Conservation (phyloP, 202 grass and related monocot species). For the Eragrostis tef region DNA sequence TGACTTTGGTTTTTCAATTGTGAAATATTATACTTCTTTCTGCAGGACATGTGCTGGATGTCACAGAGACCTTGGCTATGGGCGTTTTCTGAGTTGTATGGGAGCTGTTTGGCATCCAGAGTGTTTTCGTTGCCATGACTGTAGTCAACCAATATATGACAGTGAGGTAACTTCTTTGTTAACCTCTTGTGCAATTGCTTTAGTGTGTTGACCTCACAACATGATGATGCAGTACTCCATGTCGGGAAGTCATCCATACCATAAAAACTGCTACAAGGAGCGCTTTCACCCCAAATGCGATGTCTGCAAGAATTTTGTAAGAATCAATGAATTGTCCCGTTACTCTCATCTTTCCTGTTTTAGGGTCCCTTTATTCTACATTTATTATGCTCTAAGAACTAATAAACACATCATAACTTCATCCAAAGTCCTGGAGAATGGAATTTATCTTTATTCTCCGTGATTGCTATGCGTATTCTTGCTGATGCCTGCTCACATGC, state of each 20-base stretch:
- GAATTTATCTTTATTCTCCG: background rate
- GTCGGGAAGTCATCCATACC: conserved; percentile 83
- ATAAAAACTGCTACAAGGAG: conserved; percentile 93
- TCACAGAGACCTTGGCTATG: conserved; percentile 80
- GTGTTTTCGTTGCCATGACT: conserved; percentile 88
- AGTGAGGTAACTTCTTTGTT: conserved; percentile 67
- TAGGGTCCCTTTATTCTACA: background rate
- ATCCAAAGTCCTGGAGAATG: background rate
- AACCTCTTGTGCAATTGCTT: conserved; percentile 23
- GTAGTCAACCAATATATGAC: conserved; percentile 85
- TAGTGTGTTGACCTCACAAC: conserved; percentile 24
- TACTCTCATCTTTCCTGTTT: conserved; percentile 36
- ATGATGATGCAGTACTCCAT: conserved; percentile 77
- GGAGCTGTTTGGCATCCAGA: conserved; percentile 93
- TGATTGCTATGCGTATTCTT: conserved; percentile 33
- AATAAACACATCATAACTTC: background rate
- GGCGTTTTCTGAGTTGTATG: conserved; percentile 91
- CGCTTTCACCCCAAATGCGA: conserved; percentile 93
- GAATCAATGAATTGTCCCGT: conserved; percentile 42
- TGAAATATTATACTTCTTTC: conserved; percentile 29
- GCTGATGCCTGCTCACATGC: too few species aligned
- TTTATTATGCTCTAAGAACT: conserved; percentile 10
- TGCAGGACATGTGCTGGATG: conserved; percentile 86
- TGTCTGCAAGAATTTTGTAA: conserved; percentile 97
- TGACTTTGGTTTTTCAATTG: conserved; percentile 12